Base-by-base conservation (phyloP, 2,329 filamentous ascomycete species). In the Pseudogymnoascus sp. region DNA sequence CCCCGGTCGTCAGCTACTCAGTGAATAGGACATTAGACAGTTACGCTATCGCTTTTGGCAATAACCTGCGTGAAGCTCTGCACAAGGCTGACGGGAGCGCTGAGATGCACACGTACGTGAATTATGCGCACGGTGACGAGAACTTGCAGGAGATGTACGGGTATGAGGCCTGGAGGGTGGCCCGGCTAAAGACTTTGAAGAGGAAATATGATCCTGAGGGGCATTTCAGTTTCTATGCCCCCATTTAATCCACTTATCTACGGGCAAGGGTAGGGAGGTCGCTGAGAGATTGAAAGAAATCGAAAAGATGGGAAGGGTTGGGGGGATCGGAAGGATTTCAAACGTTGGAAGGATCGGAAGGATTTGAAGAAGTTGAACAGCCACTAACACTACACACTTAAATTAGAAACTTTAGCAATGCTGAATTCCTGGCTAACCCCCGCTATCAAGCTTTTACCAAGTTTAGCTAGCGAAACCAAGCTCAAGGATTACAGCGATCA, bases 111-210 rank as follows among this genome's bases (percentile, higher is more conserved):
- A 67, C 71, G 1, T 80, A 81, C 57, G 72, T 79, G 59, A 82
- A 82, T 67, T 82, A 80, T 64, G 79, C 78, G 0, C 73, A 73
- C 37, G 79, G 79, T 0, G 70, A 76, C 4, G 78, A 81, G 69
- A 64, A 66, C 2, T 65, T 70, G 0, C 61, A 70, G 50, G 66
- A 70, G 2, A 71, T 75, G 70, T 82, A 83, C 65, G 79, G 79
- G 14, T 70, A 71, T 58, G 80, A 80, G 61, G 61, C 66, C 47
- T 81, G 79, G 77, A 73, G 80, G 16, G 70, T 77, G 64, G 67
- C 76, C 58, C 75, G 73, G 60, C 69, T 82, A 64, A 70, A 67
- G 63, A 64, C 62, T 12, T 62, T 81, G 65, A 82, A 81, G 73
- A 62, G 67, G 32, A 75, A 75, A 65, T 81, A 79, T 62, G 79